These are phyloP conservation scores for Lagerstroemia speciosa DNA, from an alignment of 345 rosid species.

Conservation along the genomic window DNA sequence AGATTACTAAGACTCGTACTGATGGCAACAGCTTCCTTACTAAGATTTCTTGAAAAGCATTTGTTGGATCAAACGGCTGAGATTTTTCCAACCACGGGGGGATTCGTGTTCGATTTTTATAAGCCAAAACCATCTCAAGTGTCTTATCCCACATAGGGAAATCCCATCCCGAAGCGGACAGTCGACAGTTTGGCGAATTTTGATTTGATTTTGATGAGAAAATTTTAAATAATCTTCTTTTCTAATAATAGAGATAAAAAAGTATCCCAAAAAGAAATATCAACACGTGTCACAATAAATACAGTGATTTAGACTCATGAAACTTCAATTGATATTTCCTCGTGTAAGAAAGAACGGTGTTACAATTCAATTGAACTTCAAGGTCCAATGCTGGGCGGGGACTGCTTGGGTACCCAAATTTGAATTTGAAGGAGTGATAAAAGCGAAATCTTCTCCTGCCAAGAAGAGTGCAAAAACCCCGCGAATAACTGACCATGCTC, in stretches of 20 bases:
- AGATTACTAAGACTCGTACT: not conserved
- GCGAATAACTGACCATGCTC: not conserved
- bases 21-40: not conserved
- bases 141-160: too few relatives aligned
- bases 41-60: too few relatives aligned
- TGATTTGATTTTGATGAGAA: not conserved
- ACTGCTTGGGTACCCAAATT: not conserved
- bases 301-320: too few relatives aligned
- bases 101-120: not conserved
- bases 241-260: too few relatives aligned
- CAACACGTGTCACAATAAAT: not conserved
- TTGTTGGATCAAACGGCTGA: too few relatives aligned
- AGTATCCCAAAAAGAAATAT: too few relatives aligned
- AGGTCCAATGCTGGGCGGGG: not conserved
- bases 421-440: too few relatives aligned
- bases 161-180: not conserved
- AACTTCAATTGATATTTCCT: too few relatives aligned
- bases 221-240: too few relatives aligned
- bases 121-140: not conserved
- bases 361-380: not conserved
- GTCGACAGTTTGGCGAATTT: not conserved
- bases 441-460: not conserved
- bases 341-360: too few relatives aligned
- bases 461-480: too few relatives aligned
- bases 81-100: too few relatives aligned